Base-by-base conservation (phyloP, 768 basidiomycete genomes). In the Suillus variegatus region DNA sequence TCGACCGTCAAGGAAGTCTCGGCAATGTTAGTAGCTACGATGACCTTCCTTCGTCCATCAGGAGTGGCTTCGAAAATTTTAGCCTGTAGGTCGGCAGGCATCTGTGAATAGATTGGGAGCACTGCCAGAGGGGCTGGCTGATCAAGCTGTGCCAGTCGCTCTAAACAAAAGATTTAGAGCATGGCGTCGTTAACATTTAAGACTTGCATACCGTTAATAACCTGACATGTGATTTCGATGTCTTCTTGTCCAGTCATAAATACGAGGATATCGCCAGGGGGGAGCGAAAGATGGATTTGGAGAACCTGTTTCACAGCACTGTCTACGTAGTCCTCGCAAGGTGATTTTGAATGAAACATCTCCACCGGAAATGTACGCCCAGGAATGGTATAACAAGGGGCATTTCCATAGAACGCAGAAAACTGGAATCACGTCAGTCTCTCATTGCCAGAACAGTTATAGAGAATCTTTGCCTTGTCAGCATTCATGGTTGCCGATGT, bases 201-300 rank as follows among this genome's bases (percentile, higher is more conserved):
- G 36, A 32, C 35, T 38, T 5, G 73, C 85, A 55, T 60, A 95
- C 95, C 95, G 77, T 91, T 86, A 22, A 98, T 82, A 40, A 99
- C 97, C 72, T 94, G 92, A 74, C 97, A 99, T 13, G 95, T 99
- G 38, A 94, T 86, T 78, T 99, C 97, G 66, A 99, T 99, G 75
- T 99, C 97, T 79, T 99, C 97, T 79, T 99, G 97, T 44, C 97
- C 97, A 35, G 97, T 99, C 97, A 99, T 99, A 78, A 99, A 99
- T 32, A 99, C 95, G 49, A 99, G 82, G 61, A 99, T 93, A 79
- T 99, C 97, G 16, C 97, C 97, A 0, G 88, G 87, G 25, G 97
- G 95, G 20, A 92, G 85, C 2, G 97, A 95, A 47, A 99, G 82
- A 75, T 99, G 97, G 52, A 99, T 99, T 73, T 97, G 94, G 36